These are phyloP conservation scores for Geum urbanum DNA, from an alignment of 306 rosid genomes.

Conservation along the genomic window DNA sequence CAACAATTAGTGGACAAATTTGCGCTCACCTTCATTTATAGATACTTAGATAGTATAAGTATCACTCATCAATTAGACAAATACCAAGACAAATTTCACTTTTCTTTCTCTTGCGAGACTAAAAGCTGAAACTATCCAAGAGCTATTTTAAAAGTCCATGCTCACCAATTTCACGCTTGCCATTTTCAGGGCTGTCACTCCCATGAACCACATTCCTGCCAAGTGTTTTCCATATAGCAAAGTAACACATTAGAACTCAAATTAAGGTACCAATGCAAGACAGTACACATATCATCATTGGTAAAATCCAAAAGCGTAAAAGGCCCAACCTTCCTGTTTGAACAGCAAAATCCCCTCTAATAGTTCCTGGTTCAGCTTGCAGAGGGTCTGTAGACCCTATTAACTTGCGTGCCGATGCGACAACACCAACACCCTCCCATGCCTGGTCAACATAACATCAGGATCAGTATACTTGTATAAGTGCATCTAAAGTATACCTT, in stretches of 20 bases:
- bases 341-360: constrained; percentile 93
- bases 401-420: constrained; percentile 90
- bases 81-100: background rate
- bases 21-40: background rate
- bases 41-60: background rate
- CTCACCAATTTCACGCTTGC: constrained; percentile 85
- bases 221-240: constrained; percentile 24
- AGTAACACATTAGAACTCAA: constrained; percentile 16
- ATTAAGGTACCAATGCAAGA: constrained; percentile 1
- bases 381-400: constrained; percentile 94
- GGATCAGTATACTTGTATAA: constrained; percentile 18
- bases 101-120: background rate
- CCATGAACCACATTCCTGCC: constrained; percentile 93
- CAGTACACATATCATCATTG: constrained; percentile 1
- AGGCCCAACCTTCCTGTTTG: constrained; percentile 79
- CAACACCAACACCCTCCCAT: constrained; percentile 98
- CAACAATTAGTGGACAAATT: background rate
- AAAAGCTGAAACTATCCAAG: background rate
- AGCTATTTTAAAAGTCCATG: background rate
- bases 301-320: constrained; percentile 20
- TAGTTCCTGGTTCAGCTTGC: constrained; percentile 96
- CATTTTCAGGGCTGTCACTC: constrained; percentile 98
- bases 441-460: constrained; percentile 52
- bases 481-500: constrained; percentile 9
- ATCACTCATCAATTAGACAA: background rate